These are phyloP conservation scores for Citrus sp. DNA, from an alignment of 345 rosid genomes.

Conservation along the genomic window DNA sequence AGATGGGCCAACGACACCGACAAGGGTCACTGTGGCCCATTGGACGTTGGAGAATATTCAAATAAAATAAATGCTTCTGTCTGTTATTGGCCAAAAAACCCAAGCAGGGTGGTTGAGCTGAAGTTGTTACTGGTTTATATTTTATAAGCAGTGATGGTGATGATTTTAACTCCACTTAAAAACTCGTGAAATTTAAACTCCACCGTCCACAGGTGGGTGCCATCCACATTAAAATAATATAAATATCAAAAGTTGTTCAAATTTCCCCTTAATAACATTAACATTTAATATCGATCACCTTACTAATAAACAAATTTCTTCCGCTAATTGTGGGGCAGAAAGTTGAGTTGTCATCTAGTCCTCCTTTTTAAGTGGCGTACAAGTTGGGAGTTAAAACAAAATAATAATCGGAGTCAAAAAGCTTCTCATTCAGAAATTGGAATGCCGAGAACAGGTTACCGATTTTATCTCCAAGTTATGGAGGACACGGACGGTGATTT, in stretches of 20 bases:
- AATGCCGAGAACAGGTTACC: too few relatives aligned
- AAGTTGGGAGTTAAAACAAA: too few relatives aligned
- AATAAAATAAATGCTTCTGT: too few relatives aligned
- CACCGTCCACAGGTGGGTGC: not conserved
- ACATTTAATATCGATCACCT: not conserved
- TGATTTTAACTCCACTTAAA: too few relatives aligned
- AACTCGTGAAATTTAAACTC: not conserved
- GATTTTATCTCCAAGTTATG: not conserved
- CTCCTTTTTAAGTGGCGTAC: not conserved
- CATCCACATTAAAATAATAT: not conserved
- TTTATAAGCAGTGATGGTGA: too few relatives aligned
- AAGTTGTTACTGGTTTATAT: too few relatives aligned
- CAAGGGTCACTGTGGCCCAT: too few relatives aligned
- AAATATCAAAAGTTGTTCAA: not conserved
- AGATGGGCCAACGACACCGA: too few relatives aligned
- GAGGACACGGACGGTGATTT: slow-evolving; percentile 14
- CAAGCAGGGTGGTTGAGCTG: too few relatives aligned
- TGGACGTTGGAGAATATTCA: too few relatives aligned
- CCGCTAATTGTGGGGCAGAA: slow-evolving; percentile 25
- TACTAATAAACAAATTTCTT: not conserved
- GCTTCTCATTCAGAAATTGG: too few relatives aligned
- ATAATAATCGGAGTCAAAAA: not conserved
- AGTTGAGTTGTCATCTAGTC: not conserved
- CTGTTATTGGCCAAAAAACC: too few relatives aligned
- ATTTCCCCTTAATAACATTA: not conserved